Base-by-base conservation (phyloP, 1,284 basidiomycete genomes). In the Melampsora larici-populina region DNA sequence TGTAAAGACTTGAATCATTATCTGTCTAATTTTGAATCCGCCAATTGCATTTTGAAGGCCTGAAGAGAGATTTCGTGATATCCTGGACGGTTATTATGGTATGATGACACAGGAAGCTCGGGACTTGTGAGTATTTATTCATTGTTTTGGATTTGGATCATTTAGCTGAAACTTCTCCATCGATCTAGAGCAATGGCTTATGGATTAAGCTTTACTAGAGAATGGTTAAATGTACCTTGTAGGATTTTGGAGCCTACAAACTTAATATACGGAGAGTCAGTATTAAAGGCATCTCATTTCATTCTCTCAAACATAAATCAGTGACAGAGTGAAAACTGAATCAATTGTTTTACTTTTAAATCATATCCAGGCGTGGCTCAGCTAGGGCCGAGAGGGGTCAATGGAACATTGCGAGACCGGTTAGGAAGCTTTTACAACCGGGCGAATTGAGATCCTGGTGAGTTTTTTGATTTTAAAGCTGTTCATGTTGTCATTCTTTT, bases 331-430 rank as follows among this genome's bases (percentile, higher is more conserved):
- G 1, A 24, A 24, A 60, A 60, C 18, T 60, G 4, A 17, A 60
- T 60, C 24, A 31, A 24, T 15, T 7, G 9, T 33, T 58, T 3
- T 40, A 21, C 21, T 46, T 46, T 11, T 13, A 13, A 43, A 7
- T 43, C 13, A 43, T 36, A 36, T 74, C 40, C 26, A 74, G 72
- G 1, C 6, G 18, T 15, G 26, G 58, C 5, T 49, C 58, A 1
- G 36, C 21, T n/a, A 66, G 36, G 17, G 72, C 66, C 11, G 31
- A 63, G 24, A 40, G 55, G 18, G 72, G 72, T 13, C 72, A 74
- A 58, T 74, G 72, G 72, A 74, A 74, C 33, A 74, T 74, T 17
- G 62, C 72, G 8, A 65, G 66, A 51, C 62, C 62, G 5, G 36
- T 36, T 24, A 36, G 65, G 9, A 31, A 58, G 18, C 24, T 74